phyloP scores from a whole-genome alignment of 352 stramenopile species.

The Thraustochytrium sp. region DNA sequence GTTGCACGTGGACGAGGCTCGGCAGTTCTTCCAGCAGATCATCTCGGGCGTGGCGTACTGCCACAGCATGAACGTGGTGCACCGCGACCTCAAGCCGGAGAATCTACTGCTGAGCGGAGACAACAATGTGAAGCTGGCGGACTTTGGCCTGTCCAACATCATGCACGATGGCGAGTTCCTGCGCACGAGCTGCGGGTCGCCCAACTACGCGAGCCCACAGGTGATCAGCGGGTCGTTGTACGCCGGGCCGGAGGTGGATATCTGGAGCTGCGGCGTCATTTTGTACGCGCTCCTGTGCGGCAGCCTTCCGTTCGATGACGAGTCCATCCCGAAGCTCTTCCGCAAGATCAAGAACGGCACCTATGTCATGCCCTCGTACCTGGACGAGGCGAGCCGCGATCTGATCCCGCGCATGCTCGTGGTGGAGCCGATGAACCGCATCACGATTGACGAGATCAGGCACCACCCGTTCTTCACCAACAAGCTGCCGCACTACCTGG shows the following conservation, averaged over 20 bases:
- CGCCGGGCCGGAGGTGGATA: conserved; percentile 95
- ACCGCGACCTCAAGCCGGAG: conserved; percentile 96
- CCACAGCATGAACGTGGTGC: conserved; percentile 97
- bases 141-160: conserved; percentile 98
- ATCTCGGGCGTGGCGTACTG: conserved; percentile 95
- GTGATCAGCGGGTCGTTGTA: conserved; percentile 97
- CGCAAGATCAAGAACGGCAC: conserved; percentile 98
- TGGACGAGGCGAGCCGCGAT: conserved; percentile 88
- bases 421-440: conserved; percentile 98
- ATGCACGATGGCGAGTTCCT: conserved; percentile 98
- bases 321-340: conserved; percentile 97
- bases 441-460: conserved; percentile 96
- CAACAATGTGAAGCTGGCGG: conserved; percentile 99
- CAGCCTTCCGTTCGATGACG: conserved; percentile 92
- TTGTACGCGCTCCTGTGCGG: conserved; percentile 97
- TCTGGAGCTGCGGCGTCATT: conserved; percentile 98
- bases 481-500: conserved; percentile 92
- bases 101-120: conserved; percentile 95
- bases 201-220: conserved; percentile 99
- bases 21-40: conserved; percentile 98
- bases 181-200: conserved; percentile 90
- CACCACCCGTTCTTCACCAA: conserved; percentile 97
- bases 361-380: conserved; percentile 93
- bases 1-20: conserved; percentile 89
- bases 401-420: conserved; percentile 97